A percentile compares a stretch with the other conserved stretches of the same genome.
Evolutionary conservation across 352 stramenopile species (phyloP).

Genomic region (Globisporangium canariense): DNA sequence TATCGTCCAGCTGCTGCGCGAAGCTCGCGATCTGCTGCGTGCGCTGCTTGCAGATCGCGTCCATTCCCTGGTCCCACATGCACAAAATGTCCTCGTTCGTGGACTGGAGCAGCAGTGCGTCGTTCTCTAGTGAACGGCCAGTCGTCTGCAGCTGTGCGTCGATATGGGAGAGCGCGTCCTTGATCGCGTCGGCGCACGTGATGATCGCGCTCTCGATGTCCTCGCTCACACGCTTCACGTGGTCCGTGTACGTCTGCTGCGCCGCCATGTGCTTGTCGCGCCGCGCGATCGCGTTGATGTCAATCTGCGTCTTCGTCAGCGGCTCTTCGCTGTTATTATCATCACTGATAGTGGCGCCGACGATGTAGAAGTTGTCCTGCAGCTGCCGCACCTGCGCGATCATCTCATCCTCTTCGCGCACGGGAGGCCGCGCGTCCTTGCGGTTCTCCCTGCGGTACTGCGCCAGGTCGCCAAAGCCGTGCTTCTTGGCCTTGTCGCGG

Average conservation of each 20-base stretch:
- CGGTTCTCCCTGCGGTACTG: conserved; percentile 13
- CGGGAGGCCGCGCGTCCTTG: conserved; percentile 7
- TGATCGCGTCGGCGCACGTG: conserved; percentile 47
- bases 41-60: conserved; percentile 41
- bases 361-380: conserved; percentile 34
- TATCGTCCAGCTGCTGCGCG: conserved; percentile 36
- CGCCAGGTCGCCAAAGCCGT: neutral
- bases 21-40: conserved; percentile 41
- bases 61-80: conserved; percentile 36
- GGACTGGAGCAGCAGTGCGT: conserved; percentile 34
- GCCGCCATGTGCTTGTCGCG: conserved; percentile 58
- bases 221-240: conserved; percentile 61
- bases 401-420: conserved; percentile 37
- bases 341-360: conserved; percentile 10
- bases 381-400: conserved; percentile 55
- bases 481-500: neutral
- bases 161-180: conserved; percentile 40
- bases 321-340: conserved; percentile 4
- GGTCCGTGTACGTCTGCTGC: conserved; percentile 38
- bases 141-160: conserved; percentile 28
- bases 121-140: conserved; percentile 24
- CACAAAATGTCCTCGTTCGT: conserved; percentile 31
- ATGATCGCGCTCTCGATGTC: conserved; percentile 58
- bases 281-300: conserved; percentile 48
- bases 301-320: conserved; percentile 35